Base-by-base conservation (phyloP, 495 filamentous ascomycete species). In the Neurospora cerealis region DNA sequence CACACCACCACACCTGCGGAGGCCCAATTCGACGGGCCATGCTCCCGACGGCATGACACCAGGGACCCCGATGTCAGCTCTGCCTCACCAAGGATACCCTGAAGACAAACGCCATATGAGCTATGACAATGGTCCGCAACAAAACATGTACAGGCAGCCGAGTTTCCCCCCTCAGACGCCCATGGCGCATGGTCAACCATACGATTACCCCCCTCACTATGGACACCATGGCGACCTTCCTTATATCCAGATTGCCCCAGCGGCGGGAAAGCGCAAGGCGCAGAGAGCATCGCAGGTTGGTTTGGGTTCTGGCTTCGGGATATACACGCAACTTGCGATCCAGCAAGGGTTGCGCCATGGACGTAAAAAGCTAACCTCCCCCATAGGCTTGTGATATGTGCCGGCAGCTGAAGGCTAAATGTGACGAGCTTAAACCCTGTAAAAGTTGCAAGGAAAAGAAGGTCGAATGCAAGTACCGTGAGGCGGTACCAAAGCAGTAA, bases 351-450 rank as follows among this genome's bases (percentile, higher is more conserved):
- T 10, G 17, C 2, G 54, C 13, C 13, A 34, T 66, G 24, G 54
- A 37, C 15, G 5, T 38, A 71, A 5, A 5, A 42, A 19, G 75
- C 81, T 84, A 76, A 82, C 78, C 66, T 69, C 72, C 41, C 73
- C 10, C 44, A n/a, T 79, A 91, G 86, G 90, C 90, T 39, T 92
- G 90, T 80, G 89, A 92, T 75, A 87, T 86, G 77, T 92, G 90
- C 81, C 85, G 90, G 69, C 82, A 86, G 71, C 84, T 91, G n/a
- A 92, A 92, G 79, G 89, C 90, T 37, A 92, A 91, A 80, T 92
- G 90, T 78, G 89, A 91, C 73, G 90, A 92, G 83, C 83, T 84
- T 71, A 90, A 86, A 79, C 90, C 87, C 3, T 89, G 87, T 76
- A 85, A 84, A 48, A 87, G 84, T 54, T 89, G 87, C 74, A 83